Base-by-base conservation (phyloP, 1,139 yeast species). In the Insectozyma bohioensis region DNA sequence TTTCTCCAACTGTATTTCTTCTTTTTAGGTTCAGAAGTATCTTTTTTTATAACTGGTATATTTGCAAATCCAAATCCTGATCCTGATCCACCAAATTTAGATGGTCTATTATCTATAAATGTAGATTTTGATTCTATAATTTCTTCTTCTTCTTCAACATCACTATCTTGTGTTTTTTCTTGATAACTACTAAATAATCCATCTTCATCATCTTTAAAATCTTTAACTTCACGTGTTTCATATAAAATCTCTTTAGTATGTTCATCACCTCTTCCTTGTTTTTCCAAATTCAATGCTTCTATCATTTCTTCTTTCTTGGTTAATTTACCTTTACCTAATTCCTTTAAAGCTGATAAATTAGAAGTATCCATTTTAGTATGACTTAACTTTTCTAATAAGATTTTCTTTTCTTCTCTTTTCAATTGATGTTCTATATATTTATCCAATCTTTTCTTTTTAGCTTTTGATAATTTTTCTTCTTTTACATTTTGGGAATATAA, bases 381-480 rank as follows among this genome's bases (percentile, higher is more conserved):
- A 24, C 82, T 70, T 28, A 92, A 68, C 53, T 88, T 90, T 39
- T 81, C 80, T 28, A 92, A 65, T 37, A 92, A 65, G 4, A 74
- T 74, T 47, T 84, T 85, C 60, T 85, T 86, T 60, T 92, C 97
- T 54, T 90, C 95, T 54, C 95, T 73, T 47, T 85, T 84, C 43
- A 92, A 58, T 57, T 92, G 97, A 58, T 85, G 95, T 41, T 88
- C 96, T 21, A 82, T 80, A 50, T 81, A 83, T 54, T 83, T 82
- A 43, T 83, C 90, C 33, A 83, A 56, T 42, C 92, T 60, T 61
- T 92, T 92, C 59, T 76, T 77, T 59, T 90, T 92, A 28, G 82
- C 72, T 33, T 77, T 64, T 0, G 94, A 79, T 35, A 86, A 58
- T 51, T 87, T 87, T 12, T 82, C 63, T 39, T 80, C 83, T 39